Base-by-base conservation (phyloP, 2,329 filamentous ascomycete species). In the Nigrospora oryzae region DNA sequence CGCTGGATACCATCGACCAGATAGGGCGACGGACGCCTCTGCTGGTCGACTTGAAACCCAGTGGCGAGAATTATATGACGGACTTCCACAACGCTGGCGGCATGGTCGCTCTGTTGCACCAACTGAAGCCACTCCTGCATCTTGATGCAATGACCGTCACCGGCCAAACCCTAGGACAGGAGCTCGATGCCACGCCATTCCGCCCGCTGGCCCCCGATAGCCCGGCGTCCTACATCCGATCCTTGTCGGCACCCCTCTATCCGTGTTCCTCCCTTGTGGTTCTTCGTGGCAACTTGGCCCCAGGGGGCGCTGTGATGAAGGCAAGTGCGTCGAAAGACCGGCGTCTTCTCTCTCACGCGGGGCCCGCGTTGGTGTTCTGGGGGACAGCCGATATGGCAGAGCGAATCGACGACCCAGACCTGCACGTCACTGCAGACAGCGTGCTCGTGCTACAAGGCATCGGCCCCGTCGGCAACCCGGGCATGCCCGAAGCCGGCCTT, bases 41-140 rank as follows among this genome's bases (percentile, higher is more conserved):
- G 56, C 77, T 95, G 36, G 86, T 90, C 1, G 85, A 94, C 58
- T 72, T 95, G 15, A 88, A 90, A n/a, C 90, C 90, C 0, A 86
- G 80, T 48, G 90, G 90, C 1, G 83, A 85, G 44, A 90, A 89
- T 59, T 86, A 89, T 62, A 94, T 95, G 83, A 87, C 84, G 5
- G 89, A 96, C 58, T 81, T 96, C 36, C 93, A 93, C 63, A 84
- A 89, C 47, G 84, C 93, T 42, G 90, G 90, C 19, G 90, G 90
- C 30, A 88, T 93, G 63, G 82, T 85, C 0, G 84, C 86, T 0
- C 80, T 96, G 0, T 78, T 95, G 51, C 89, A 89, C 53, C 69
- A 87, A 17, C 74, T 96, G 15, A 82, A 82, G 2, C 84, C 84
- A 0, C 71, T 96, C 0, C 72, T 96, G 1, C 75, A 91, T 51